These are phyloP conservation scores for Suhomyces faveliae DNA, from an alignment of 805 yeast genomes.

Conservation along the genomic window DNA sequence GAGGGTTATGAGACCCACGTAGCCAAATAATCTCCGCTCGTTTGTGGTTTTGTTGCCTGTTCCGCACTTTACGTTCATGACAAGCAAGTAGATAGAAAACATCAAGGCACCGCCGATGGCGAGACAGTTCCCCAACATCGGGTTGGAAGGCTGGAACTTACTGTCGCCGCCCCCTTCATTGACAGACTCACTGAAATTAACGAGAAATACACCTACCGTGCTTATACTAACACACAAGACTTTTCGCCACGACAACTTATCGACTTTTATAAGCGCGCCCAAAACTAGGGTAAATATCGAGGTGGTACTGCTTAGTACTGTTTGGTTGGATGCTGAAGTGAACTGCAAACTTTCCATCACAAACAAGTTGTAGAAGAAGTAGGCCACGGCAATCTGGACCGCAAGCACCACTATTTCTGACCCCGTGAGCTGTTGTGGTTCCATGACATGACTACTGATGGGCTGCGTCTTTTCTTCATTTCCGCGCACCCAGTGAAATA, in stretches of 20 bases:
- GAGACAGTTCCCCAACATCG: conserved; percentile 44
- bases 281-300: conserved; percentile 49
- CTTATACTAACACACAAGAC: conserved; percentile 44
- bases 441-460: conserved; percentile 1
- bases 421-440: conserved; percentile 18
- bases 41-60: conserved; percentile 42
- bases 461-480: background rate
- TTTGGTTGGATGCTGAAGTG: conserved; percentile 54
- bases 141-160: conserved; percentile 34
- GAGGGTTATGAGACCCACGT: conserved; percentile 44
- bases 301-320: conserved; percentile 50
- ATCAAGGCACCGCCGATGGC: conserved; percentile 47
- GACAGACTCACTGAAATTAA: conserved; percentile 36
- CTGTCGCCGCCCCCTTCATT: conserved; percentile 20
- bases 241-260: conserved; percentile 41
- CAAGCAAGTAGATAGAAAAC: conserved; percentile 45
- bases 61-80: conserved; percentile 46
- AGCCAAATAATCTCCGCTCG: conserved; percentile 48
- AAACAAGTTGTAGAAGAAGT: conserved; percentile 40
- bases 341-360: conserved; percentile 44
- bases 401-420: conserved; percentile 38
- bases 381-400: conserved; percentile 39
- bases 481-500: background rate
- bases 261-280: conserved; percentile 42
- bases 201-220: conserved; percentile 45